These are phyloP conservation scores for Darksidea phi DNA, from an alignment of 495 filamentous ascomycete species.

Conservation along the genomic window DNA sequence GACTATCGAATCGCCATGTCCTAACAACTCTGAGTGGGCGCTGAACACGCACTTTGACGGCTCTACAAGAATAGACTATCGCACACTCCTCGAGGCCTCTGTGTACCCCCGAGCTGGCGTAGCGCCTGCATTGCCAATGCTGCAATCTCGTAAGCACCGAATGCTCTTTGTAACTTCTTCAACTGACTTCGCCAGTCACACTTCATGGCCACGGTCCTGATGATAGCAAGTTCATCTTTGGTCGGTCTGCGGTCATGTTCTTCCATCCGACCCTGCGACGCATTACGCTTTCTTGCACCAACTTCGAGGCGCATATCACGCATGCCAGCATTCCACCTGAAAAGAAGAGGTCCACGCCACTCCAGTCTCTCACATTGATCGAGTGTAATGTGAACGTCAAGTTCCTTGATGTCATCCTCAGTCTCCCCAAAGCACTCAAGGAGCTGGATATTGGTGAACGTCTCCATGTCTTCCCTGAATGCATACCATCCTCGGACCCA, in stretches of 20 bases:
- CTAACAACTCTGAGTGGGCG: conserved; percentile 22
- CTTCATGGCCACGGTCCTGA: conserved; percentile 22
- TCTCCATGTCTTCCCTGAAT: conserved; percentile 15
- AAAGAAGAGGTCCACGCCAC: conserved; percentile 17
- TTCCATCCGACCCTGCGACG: conserved; percentile 30
- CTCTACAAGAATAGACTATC: conserved; percentile 21
- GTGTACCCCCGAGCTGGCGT: background rate
- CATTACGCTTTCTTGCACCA: conserved; percentile 26
- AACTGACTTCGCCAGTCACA: conserved; percentile 7
- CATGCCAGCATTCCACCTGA: background rate
- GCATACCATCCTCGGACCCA: conserved; percentile 1
- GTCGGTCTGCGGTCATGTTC: conserved; percentile 23
- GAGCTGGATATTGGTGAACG: conserved; percentile 28
- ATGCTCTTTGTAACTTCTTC: background rate
- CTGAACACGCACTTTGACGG: background rate
- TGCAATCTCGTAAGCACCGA: conserved; percentile 28
- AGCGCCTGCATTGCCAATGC: conserved; percentile 1
- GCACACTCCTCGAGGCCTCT: conserved; percentile 5
- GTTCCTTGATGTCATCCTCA: conserved; percentile 19
- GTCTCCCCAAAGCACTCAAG: conserved; percentile 27
- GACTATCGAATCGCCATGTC: conserved; percentile 28
- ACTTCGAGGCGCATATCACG: conserved; percentile 18
- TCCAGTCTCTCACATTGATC: conserved; percentile 22
- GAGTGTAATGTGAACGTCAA: conserved; percentile 32
- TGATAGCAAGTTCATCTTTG: conserved; percentile 13